Evolutionary conservation across 2,329 filamentous ascomycete genomes (phyloP).

Genomic region (Neoascochyta sp.): DNA sequence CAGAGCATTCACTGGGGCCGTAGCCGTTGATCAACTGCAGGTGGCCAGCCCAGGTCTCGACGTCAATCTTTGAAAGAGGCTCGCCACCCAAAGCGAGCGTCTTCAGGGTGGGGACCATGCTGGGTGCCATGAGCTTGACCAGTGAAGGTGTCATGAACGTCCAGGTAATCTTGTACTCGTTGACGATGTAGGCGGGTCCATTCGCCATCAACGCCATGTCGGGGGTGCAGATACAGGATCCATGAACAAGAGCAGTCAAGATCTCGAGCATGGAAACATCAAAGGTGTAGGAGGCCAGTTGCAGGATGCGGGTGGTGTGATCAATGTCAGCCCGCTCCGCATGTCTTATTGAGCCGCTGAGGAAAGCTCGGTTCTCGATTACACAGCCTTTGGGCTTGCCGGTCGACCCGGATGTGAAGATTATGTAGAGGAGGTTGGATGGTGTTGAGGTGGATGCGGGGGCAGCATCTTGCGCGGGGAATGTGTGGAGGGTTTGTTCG

Average conservation of each 20-base stretch:
- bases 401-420: slow-evolving; percentile 26
- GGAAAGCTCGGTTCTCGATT: slow-evolving; percentile 22
- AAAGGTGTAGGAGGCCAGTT: slow-evolving; percentile 31
- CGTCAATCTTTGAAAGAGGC: slow-evolving; percentile 5
- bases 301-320: slow-evolving; percentile 24
- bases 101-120: slow-evolving; percentile 40
- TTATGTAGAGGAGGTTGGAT: slow-evolving; percentile 16
- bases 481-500: slow-evolving; percentile 8
- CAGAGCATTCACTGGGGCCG: slow-evolving; percentile 16
- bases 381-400: slow-evolving; percentile 24
- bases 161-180: slow-evolving; percentile 14
- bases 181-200: slow-evolving; percentile 33
- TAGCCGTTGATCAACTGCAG: slow-evolving; percentile 9
- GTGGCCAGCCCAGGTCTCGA: slow-evolving; percentile 5
- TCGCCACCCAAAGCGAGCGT: slow-evolving; percentile 44
- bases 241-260: slow-evolving; percentile 24
- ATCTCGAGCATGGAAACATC: slow-evolving; percentile 28
- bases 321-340: too few species aligned
- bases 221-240: slow-evolving; percentile 30
- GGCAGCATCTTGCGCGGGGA: slow-evolving; percentile 6
- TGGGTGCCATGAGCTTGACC: slow-evolving; percentile 3
- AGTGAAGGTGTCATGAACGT: slow-evolving; percentile 24
- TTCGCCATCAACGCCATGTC: slow-evolving; percentile 42
- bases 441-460: slow-evolving; percentile 3
- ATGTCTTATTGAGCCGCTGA: slow-evolving; percentile 15